phyloP scores from a whole-genome alignment of 2,329 filamentous ascomycete genomes.

The Nemania sp. region DNA sequence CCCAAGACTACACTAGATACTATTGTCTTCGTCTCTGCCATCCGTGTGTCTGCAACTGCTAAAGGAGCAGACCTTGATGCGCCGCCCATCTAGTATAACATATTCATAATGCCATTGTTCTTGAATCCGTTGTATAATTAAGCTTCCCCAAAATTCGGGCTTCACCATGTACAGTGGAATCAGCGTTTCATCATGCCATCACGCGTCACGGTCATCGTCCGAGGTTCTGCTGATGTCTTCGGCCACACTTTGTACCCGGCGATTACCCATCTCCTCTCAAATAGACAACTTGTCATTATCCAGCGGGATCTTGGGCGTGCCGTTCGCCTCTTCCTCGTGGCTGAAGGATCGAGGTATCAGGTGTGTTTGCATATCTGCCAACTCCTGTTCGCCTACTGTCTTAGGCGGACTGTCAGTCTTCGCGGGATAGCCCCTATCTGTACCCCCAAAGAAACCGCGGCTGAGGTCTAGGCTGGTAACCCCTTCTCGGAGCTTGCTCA shows the following conservation, averaged over 20 bases:
- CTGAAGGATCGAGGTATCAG: slow-evolving; percentile 4
- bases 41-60: neutral
- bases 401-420: neutral
- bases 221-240: neutral
- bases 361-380: slow-evolving; percentile 33
- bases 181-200: neutral
- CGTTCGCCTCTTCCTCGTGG: slow-evolving; percentile 23
- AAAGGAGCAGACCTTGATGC: neutral
- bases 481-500: slow-evolving; percentile 50
- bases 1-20: neutral
- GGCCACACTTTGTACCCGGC: neutral
- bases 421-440: slow-evolving; percentile 13
- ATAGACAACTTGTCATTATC: neutral
- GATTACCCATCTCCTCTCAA: neutral
- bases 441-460: slow-evolving; percentile 47
- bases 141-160: neutral
- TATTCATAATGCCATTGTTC: too few relatives aligned
- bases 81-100: slow-evolving; percentile 1
- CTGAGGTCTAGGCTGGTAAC: slow-evolving; percentile 54
- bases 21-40: neutral
- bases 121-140: neutral
- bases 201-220: neutral
- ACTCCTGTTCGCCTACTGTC: slow-evolving; percentile 31
- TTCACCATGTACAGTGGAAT: neutral
- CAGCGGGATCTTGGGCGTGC: neutral